Conservation (phyloP, 768 basidiomycete species). For the Kwoniella pini region DNA sequence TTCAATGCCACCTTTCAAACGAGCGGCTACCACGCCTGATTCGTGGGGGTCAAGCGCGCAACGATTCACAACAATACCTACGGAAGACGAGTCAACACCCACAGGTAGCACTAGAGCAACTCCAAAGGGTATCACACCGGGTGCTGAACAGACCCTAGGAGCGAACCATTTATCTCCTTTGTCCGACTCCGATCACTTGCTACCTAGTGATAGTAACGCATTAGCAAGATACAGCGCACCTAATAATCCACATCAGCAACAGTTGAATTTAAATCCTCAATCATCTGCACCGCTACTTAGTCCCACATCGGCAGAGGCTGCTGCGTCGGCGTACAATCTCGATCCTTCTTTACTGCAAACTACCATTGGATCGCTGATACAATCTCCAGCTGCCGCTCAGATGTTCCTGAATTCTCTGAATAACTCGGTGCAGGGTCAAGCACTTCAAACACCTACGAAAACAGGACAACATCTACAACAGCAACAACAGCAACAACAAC, state of each 20-base stretch:
- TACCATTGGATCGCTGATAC: conserved; percentile 50
- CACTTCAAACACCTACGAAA: conserved; percentile 23
- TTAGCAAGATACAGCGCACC: conserved; percentile 24
- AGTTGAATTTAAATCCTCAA: not conserved
- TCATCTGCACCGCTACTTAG: conserved; percentile 11
- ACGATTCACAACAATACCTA: conserved; percentile 39
- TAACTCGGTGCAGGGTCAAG: conserved; percentile 40
- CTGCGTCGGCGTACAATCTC: conserved; percentile 42
- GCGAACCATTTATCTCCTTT: conserved; percentile 22
- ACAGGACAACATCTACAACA: not conserved
- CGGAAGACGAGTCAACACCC: conserved; percentile 34
- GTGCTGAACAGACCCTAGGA: conserved; percentile 17
- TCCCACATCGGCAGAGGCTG: conserved; percentile 32
- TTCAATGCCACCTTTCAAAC: conserved; percentile 15
- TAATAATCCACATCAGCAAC: not conserved
- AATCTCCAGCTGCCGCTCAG: conserved; percentile 52
- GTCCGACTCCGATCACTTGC: conserved; percentile 25
- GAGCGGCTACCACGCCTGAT: conserved; percentile 12
- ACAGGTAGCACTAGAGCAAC: conserved; percentile 15
- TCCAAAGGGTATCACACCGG: conserved; percentile 19
- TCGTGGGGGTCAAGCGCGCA: conserved; percentile 28
- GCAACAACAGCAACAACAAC: not conserved
- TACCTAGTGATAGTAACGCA: conserved; percentile 17
- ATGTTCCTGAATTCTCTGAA: conserved; percentile 48
- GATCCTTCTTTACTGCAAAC: conserved; percentile 48